Base-by-base conservation (phyloP, 805 yeast genomes). In the Barnettozyma sucrosica region DNA sequence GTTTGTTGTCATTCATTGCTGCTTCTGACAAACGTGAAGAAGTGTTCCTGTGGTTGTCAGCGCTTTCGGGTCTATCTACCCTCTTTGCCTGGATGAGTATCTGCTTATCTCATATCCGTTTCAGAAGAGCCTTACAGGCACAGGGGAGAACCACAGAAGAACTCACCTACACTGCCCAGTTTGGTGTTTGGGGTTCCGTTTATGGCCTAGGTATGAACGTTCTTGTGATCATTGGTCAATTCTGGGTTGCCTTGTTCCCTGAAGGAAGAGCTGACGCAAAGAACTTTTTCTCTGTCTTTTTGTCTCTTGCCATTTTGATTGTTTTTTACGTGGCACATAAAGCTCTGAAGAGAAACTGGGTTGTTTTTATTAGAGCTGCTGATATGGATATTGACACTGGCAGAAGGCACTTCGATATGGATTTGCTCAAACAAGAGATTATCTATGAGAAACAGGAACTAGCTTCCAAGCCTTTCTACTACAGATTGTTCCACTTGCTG, bases 181-280 rank as follows among this genome's bases (percentile, higher is more conserved):
- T 76, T 36, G 96, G 96, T 55, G 65, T 81, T 26, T 67, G 62
- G 55, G 95, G 95, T 42, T 82, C 95, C 1, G 63, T 61, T 51
- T 76, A 76, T 62, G 95, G 93, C 46, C 58, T 77, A 16, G 49
- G 66, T 23, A 66, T 89, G 59, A 81, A 81, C 62, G 34, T 75
- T 28, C 63, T 83, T 47, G 81, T 87, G 52, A 70, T 89, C 50
- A 68, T 77, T 48, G 87, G 89, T 26, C 90, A 85, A 67, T 85
- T 88, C 72, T 88, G 92, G 88, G 74, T 83, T 49, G 90, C 93
- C 7, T 67, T 85, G 37, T 86, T 73, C 74, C 95, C 95, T 46
- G 79, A 80, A 13, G 70, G 50, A 7, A 41, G 65, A 9, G 78
- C 84, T 45, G 71, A 67, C 60, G 85, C 87, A 8, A 57, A 65